phyloP scores from a whole-genome alignment of 257 asterid species.

The Petunia axillaris region DNA sequence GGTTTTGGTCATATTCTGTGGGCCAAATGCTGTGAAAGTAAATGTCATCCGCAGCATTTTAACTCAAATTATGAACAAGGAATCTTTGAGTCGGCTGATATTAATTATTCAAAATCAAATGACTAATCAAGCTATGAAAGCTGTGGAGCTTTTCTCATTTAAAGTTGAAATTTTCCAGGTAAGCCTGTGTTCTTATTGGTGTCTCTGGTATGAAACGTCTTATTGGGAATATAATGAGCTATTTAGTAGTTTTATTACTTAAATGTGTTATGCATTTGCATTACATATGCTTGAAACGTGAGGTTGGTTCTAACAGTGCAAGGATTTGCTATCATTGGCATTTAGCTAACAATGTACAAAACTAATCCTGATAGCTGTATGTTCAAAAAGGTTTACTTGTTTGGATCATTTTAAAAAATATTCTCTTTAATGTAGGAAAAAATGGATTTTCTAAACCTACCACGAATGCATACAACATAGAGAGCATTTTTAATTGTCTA shows the following conservation, averaged over 20 bases:
- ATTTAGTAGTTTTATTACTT: not conserved
- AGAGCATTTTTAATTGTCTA: not conserved
- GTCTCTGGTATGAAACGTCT: not conserved
- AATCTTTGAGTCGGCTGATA: slow-evolving; percentile 55
- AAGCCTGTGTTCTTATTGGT: slow-evolving; percentile 24
- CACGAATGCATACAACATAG: not conserved
- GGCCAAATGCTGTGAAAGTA: slow-evolving; percentile 54
- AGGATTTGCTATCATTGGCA: not conserved
- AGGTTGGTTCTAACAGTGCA: not conserved
- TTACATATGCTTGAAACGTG: not conserved
- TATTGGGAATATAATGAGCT: not conserved
- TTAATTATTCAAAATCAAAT: slow-evolving; percentile 62
- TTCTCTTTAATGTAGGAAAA: not conserved
- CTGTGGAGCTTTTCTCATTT: slow-evolving; percentile 53
- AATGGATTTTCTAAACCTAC: not conserved
- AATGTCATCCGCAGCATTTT: slow-evolving; percentile 55
- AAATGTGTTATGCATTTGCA: slow-evolving; percentile 16
- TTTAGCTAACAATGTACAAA: not conserved
- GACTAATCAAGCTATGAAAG: slow-evolving; percentile 73
- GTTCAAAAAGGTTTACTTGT: slow-evolving; percentile 2
- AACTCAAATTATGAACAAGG: slow-evolving; percentile 46
- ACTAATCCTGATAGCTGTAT: not conserved
- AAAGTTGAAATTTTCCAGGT: slow-evolving; percentile 87
- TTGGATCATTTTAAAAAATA: not conserved
- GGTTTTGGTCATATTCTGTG: slow-evolving; percentile 67